Conservation (phyloP, 148 eudicot species). For the Amaranthus palmeri region DNA sequence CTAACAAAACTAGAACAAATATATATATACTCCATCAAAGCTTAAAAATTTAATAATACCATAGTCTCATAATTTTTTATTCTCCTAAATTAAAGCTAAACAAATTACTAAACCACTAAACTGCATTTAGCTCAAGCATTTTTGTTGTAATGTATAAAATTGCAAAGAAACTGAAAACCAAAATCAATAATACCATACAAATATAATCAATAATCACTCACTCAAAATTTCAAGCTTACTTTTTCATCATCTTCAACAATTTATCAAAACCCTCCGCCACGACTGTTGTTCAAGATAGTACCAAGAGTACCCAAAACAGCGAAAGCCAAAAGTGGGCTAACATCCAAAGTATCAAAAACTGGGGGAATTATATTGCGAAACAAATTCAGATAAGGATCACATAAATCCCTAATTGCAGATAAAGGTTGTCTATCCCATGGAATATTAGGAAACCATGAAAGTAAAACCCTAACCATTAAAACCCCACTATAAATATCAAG, state of each 20-base stretch:
- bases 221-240: neutral
- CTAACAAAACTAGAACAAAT: too few relatives aligned
- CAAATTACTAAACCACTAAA: too few relatives aligned
- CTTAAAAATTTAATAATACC: too few relatives aligned
- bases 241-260: neutral
- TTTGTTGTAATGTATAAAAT: too few relatives aligned
- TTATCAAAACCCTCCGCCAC: conserved; percentile 30
- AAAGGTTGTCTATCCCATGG: conserved; percentile 82
- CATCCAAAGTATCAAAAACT: conserved; percentile 49
- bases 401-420: conserved; percentile 68
- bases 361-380: conserved; percentile 68
- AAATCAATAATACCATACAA: neutral
- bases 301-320: conserved; percentile 53
- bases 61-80: too few relatives aligned
- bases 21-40: too few relatives aligned
- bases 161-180: too few relatives aligned
- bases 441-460: conserved; percentile 73
- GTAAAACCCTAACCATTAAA: conserved; percentile 75
- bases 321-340: conserved; percentile 69
- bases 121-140: too few relatives aligned
- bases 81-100: too few relatives aligned
- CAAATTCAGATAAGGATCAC: conserved; percentile 70
- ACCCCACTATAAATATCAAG: conserved; percentile 63
- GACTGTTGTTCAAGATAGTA: conserved; percentile 43
- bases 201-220: neutral